Evolutionary conservation across 2,329 filamentous ascomycete species (phyloP).

Genomic region (Ceratocystis harringtonii): DNA sequence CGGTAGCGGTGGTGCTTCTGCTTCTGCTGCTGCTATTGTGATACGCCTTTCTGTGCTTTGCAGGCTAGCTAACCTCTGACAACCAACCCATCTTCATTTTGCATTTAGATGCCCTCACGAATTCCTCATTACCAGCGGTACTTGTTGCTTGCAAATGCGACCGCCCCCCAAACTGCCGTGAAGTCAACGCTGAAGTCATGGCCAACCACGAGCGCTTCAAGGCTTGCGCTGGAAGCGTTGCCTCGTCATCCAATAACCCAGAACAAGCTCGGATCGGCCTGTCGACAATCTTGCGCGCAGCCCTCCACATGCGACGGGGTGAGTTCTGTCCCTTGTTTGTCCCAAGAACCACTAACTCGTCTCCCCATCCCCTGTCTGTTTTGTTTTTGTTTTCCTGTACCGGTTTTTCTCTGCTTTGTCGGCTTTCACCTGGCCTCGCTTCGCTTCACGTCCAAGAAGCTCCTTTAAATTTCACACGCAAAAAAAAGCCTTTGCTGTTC

Average conservation of each 20-base stretch:
- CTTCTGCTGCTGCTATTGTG: too few species aligned
- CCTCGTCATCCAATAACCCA: conserved; percentile 53
- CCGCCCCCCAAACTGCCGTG: conserved; percentile 50
- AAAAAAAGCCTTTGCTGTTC: neutral
- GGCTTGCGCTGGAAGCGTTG: conserved; percentile 56
- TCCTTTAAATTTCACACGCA: neutral
- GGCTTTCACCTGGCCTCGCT: neutral
- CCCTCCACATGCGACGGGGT: conserved; percentile 56
- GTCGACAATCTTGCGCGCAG: conserved; percentile 55
- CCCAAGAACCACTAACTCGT: neutral
- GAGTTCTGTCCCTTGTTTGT: conserved; percentile 25
- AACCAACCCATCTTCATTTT: neutral
- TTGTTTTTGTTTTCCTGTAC: conserved; percentile 10
- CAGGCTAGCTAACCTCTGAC: neutral
- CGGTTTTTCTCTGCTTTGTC: neutral
- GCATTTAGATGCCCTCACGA: conserved; percentile 52
- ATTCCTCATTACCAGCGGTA: conserved; percentile 58
- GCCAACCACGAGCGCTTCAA: conserved; percentile 48
- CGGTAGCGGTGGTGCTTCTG: too few species aligned
- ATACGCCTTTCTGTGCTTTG: neutral
- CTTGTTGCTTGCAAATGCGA: conserved; percentile 88
- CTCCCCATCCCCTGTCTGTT: conserved; percentile 10
- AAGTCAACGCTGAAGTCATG: conserved; percentile 54
- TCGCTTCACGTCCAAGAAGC: neutral
- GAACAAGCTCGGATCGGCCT: conserved; percentile 64